phyloP scores from a whole-genome alignment of 192 early-diverging fungal species.

The Entomortierella parvispora region DNA sequence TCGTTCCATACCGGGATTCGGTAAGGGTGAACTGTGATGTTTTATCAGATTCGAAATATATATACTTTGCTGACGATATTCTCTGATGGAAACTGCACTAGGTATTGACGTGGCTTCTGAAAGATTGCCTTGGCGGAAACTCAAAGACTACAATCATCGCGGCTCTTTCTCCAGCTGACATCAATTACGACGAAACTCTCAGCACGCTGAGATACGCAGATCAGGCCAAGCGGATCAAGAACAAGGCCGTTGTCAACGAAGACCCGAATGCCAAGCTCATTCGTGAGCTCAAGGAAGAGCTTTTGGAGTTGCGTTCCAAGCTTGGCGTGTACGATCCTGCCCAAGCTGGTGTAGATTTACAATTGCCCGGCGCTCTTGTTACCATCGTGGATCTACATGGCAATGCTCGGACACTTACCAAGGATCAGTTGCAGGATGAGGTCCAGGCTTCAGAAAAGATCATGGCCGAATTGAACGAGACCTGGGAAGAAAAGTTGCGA shows the following conservation, averaged over 20 bases:
- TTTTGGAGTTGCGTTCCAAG: conserved; percentile 69
- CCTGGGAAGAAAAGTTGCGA: conserved; percentile 84
- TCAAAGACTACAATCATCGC: conserved; percentile 87
- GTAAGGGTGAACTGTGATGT: conserved; percentile 58
- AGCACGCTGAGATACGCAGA: conserved; percentile 92
- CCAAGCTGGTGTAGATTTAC: conserved; percentile 35
- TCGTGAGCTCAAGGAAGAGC: conserved; percentile 85
- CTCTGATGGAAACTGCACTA: no score
- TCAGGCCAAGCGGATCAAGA: conserved; percentile 91
- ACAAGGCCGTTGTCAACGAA: conserved; percentile 92
- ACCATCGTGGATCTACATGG: conserved; percentile 57
- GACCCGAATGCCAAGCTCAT: conserved; percentile 82
- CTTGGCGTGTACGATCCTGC: conserved; percentile 59
- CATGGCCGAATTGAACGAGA: conserved; percentile 82
- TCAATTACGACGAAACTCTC: conserved; percentile 78
- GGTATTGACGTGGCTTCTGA: conserved; percentile 84
- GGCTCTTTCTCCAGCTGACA: conserved; percentile 77
- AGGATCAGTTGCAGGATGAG: conserved; percentile 77
- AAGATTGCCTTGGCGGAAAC: conserved; percentile 87
- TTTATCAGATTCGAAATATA: no score
- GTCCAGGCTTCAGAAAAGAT: conserved; percentile 88
- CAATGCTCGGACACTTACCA: conserved; percentile 55
- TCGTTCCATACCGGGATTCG: conserved; percentile 94
- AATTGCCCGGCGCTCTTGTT: conserved; percentile 46
- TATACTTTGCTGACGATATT: no score